Evolutionary conservation across 371 early-diverging fungal genomes (phyloP), one percentile per base, ranked within the genome.

Genomic region (Lichtheimia ramosa): DNA sequence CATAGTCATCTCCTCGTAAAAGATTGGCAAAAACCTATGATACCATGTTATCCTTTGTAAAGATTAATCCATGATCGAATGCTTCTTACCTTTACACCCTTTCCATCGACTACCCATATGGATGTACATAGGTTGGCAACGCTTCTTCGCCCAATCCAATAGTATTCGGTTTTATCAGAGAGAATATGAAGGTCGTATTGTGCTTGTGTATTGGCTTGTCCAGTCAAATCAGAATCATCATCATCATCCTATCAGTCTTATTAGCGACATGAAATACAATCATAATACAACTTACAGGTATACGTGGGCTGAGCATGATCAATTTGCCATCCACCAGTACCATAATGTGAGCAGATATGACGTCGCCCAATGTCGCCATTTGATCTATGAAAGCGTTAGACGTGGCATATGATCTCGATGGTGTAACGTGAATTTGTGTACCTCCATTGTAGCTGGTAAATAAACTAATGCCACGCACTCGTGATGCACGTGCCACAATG

Each of bases 31-130:
- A 81, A 10, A 81, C 56, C 81, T 83, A 52, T 39, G 2, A 10
- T 27, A 46, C 16, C 14, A 24, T 20, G 13, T 41, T 57, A 48
- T 6, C 28, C 14, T 34, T 5, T 14, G 48, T 14, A 56, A 15
- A 4, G n/a, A 8, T 2, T 7, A 0, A 40, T 20, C 3, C 18
- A 12, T 15, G 12, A 23, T 28, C 13, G 14, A 1, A 24, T 21
- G 13, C 23, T 43, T 27, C 41, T 64, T 73, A 91, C 89, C 80
- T 85, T 91, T 27, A 88, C 67, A 6, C 84, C 82, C 41, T 74
- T 65, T 23, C 89, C 92, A 69, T 88, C 86, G 21, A 86, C 85
- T 5, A 83, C 82, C 92, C 94, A 94, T 42, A 94, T 54, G 1
- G 92, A 88, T 41, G 83, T 87, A 18, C 73, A 71, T 16, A 88